Evolutionary conservation across 768 basidiomycete genomes (phyloP).

Genomic region (Naematelia aurantialba): DNA sequence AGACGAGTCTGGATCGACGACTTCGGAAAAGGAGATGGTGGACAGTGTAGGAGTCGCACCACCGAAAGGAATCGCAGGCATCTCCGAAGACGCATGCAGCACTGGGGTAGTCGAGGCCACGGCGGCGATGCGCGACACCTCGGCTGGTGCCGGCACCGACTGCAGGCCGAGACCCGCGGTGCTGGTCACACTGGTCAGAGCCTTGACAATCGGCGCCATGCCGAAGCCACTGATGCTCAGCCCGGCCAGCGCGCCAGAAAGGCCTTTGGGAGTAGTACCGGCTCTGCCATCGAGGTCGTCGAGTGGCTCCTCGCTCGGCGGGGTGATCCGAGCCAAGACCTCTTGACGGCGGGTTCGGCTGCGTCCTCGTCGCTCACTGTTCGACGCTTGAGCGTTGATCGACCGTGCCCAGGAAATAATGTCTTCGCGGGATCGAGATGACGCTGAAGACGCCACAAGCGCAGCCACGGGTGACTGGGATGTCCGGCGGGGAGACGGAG

Average conservation of each 20-base stretch:
- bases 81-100: background rate
- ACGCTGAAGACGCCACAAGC: constrained; percentile 38
- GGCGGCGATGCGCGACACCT: constrained; percentile 28
- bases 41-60: constrained; percentile 41
- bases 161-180: constrained; percentile 25
- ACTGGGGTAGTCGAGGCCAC: constrained; percentile 19
- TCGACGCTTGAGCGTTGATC: constrained; percentile 17
- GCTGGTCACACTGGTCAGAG: constrained; percentile 24
- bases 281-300: constrained; percentile 18
- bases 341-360: constrained; percentile 21
- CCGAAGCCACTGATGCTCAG: constrained; percentile 25
- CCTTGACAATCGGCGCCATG: constrained; percentile 37
- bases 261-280: constrained; percentile 41
- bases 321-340: constrained; percentile 13
- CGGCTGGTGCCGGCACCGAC: constrained; percentile 21
- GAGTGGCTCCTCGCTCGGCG: constrained; percentile 16
- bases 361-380: constrained; percentile 18
- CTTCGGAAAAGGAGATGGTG: constrained; percentile 41
- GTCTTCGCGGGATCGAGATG: constrained; percentile 40
- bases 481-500: constrained; percentile 4
- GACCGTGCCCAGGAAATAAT: constrained; percentile 42
- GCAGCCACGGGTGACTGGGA: constrained; percentile 37
- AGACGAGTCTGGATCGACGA: constrained; percentile 24
- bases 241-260: constrained; percentile 31
- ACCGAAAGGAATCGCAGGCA: constrained; percentile 14